A percentile compares a stretch with the other conserved stretches of the same genome.
These are phyloP conservation scores for Ophiognomonia clavigignenti-juglandacearum DNA, from an alignment of 2,329 filamentous ascomycete genomes.

Conservation along the genomic window DNA sequence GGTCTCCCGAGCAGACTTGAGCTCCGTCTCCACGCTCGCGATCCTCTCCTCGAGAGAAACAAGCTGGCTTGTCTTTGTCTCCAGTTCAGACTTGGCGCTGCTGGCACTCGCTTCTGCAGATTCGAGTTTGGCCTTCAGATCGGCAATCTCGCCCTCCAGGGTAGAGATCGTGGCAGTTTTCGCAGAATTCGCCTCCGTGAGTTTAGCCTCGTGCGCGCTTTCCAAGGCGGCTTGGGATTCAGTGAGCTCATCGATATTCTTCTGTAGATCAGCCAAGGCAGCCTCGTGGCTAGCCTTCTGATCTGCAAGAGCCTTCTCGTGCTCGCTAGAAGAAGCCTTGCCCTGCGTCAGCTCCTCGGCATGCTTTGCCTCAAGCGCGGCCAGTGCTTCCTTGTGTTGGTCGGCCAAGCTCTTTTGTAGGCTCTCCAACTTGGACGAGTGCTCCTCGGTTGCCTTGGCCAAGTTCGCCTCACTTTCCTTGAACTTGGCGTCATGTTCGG, in stretches of 20 bases:
- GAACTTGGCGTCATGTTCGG: constrained; percentile 34
- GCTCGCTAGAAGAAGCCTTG: constrained; percentile 37
- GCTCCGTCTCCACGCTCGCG: constrained; percentile 38
- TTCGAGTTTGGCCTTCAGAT: constrained; percentile 44
- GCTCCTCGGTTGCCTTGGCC: constrained; percentile 38
- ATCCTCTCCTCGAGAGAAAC: constrained; percentile 34
- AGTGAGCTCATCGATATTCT: constrained; percentile 49
- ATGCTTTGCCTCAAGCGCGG: constrained; percentile 49
- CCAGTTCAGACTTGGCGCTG: constrained; percentile 37
- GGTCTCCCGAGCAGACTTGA: constrained; percentile 42
- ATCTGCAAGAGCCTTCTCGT: constrained; percentile 45
- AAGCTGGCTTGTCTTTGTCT: constrained; percentile 36
- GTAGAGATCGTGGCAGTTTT: constrained; percentile 40
- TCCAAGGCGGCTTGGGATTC: constrained; percentile 42
- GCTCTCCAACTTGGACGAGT: constrained; percentile 43
- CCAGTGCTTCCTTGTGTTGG: constrained; percentile 45
- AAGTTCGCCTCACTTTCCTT: constrained; percentile 33
- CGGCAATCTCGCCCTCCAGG: constrained; percentile 47
- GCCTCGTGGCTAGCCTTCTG: constrained; percentile 47
- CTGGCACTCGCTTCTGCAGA: constrained; percentile 41
- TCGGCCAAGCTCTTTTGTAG: constrained; percentile 44
- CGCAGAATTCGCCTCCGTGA: constrained; percentile 40
- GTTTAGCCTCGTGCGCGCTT: constrained; percentile 38
- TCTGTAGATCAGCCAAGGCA: constrained; percentile 44
- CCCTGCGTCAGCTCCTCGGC: constrained; percentile 44